Base-by-base conservation (phyloP, 768 basidiomycete genomes). In the Hygrophorus pudorinus region DNA sequence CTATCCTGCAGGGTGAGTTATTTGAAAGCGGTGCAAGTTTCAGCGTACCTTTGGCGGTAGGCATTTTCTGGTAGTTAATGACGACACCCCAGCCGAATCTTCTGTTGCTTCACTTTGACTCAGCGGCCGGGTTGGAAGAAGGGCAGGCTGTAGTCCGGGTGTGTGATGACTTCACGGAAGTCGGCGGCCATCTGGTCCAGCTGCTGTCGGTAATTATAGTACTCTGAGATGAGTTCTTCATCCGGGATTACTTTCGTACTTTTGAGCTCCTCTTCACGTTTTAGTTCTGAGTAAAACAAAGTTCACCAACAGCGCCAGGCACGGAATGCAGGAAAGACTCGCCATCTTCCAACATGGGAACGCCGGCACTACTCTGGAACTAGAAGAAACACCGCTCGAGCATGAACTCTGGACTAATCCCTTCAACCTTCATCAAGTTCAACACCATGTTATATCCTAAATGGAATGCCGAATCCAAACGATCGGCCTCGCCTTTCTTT, bases 391-490 rank as follows among this genome's bases (percentile, higher is more conserved):
- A 97, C 37, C 88, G 72, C 63, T 96, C 89, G 9, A 99, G 72
- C 94, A 99, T 98, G 61, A 75, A 97, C 65, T 99, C 96, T 5
- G 96, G 96, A 54, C 89, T 97, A 53, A 99, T 82, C 4, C 93
- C 94, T 62, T 99, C 96, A 13, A 99, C 96, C 59, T 97, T 85
- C 80, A 99, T 93, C 51, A 99, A 65, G 64, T 98, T 99, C 58
- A 99, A 69, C 27, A 99, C 77, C 96, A 99, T 99, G 62, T 99
- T 99, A 64, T 99, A 99, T 13, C 96, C 94, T 11, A 99, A 69
- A 64, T 97, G 92, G 70, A 99, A 99, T 3, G 96, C 96, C 5
- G 96, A 99, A 62, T 98, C 92, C 41, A 99, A 70, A 38, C 93
- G 73, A 60, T 99, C 94, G 3, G 96, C 92, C 67, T 94, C 85